Percentiles rank a stretch among this genome's conserved stretches.
Conservation (phyloP, 352 stramenopile species). For the Globisporangium nunn region DNA sequence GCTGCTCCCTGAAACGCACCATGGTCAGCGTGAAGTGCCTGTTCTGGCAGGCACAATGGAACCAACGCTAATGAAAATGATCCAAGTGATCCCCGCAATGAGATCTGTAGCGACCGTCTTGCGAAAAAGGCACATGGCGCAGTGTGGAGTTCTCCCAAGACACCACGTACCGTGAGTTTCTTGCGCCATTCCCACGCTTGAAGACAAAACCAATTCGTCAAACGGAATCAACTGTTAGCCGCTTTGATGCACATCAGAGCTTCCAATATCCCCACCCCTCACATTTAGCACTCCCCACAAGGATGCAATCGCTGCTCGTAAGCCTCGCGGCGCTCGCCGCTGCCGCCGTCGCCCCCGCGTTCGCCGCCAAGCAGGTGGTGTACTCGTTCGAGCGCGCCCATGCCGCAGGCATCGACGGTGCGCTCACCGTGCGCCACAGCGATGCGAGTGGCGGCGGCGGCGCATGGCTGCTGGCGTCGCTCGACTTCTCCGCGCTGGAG, state of each 20-base stretch:
- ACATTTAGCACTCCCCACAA: background rate
- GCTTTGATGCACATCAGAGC: background rate
- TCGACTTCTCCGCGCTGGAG: constrained; percentile 9
- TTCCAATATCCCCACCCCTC: background rate
- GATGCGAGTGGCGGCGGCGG: background rate
- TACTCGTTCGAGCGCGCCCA: constrained; percentile 10
- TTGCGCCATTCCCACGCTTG: too few species aligned
- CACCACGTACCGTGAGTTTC: too few species aligned
- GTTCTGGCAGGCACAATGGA: too few species aligned
- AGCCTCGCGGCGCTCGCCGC: background rate
- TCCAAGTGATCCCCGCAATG: too few species aligned
- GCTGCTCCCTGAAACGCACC: too few species aligned
- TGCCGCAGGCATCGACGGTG: constrained; percentile 12
- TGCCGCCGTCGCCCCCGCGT: background rate
- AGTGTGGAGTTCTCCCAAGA: too few species aligned
- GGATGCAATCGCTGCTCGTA: background rate
- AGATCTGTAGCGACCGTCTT: too few species aligned
- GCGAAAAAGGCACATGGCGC: too few species aligned
- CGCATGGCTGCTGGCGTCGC: constrained; percentile 10
- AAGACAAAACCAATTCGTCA: too few species aligned
- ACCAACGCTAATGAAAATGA: too few species aligned
- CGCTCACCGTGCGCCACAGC: constrained; percentile 9
- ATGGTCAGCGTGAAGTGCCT: too few species aligned
- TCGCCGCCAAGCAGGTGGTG: constrained; percentile 9
- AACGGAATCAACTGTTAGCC: too few species aligned